phyloP scores from a whole-genome alignment of 176 grass and related monocot genomes.

The Ampelocalamus luodianensis region DNA sequence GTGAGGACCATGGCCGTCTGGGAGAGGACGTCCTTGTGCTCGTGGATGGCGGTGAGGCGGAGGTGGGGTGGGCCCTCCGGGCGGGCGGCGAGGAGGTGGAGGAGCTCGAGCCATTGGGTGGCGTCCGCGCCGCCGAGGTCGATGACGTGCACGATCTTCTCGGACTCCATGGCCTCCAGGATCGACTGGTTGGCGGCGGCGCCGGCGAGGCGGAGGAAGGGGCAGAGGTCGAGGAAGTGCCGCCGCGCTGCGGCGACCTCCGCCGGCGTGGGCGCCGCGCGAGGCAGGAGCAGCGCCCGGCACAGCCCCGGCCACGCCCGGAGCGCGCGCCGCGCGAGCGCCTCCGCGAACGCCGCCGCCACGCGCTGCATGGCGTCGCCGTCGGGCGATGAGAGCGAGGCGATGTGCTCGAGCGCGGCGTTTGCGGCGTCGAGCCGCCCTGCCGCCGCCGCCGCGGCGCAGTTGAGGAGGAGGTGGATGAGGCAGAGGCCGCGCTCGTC shows the following conservation, averaged over 20 bases:
- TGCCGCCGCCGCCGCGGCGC: constrained; percentile 53
- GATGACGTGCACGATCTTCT: constrained; percentile 87
- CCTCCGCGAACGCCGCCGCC: constrained; percentile 63
- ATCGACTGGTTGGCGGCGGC: constrained; percentile 76
- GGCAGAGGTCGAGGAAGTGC: constrained; percentile 85
- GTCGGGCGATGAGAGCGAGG: constrained; percentile 59
- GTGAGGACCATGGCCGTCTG: constrained; percentile 64
- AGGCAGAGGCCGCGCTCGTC: constrained; percentile 94
- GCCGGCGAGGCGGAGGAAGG: constrained; percentile 78
- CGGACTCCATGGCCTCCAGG: constrained; percentile 82
- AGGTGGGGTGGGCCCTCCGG: constrained; percentile 88
- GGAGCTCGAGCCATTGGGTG: constrained; percentile 72
- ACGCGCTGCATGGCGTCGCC: constrained; percentile 99
- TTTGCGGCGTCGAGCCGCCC: constrained; percentile 69
- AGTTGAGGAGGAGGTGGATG: constrained; percentile 94
- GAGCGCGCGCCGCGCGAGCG: constrained; percentile 76
- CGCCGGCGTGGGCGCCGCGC: constrained; percentile 12
- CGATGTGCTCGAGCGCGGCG: constrained; percentile 77
- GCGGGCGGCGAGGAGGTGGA: constrained; percentile 66
- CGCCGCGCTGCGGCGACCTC: constrained; percentile 53
- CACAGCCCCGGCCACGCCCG: constrained; percentile 72
- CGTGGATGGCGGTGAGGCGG: constrained; percentile 71
- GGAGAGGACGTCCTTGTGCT: constrained; percentile 58
- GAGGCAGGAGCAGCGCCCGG: constrained; percentile 53
- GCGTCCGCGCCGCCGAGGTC: constrained; percentile 79